These are phyloP conservation scores for Solanum piurae DNA, from an alignment of 257 asterid genomes.

Conservation along the genomic window DNA sequence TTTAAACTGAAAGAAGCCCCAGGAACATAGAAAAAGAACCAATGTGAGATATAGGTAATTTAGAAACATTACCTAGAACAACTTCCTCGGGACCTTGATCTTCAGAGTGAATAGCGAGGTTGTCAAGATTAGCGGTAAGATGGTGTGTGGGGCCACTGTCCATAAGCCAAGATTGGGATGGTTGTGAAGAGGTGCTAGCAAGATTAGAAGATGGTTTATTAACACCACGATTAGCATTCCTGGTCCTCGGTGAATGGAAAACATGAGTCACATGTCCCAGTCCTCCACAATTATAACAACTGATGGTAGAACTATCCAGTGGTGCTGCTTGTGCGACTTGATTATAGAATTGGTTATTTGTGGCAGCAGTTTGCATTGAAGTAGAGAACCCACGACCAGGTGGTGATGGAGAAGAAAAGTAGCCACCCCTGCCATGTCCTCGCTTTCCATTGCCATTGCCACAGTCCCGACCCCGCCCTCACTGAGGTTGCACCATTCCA, in stretches of 20 bases:
- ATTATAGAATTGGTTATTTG: neutral
- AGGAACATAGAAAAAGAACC: neutral
- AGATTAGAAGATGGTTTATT: neutral
- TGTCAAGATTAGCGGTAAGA: neutral
- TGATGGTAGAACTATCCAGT: neutral
- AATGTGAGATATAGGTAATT: neutral
- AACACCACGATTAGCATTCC: neutral
- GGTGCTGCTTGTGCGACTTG: neutral
- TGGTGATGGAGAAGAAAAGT: neutral
- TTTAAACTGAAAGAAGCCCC: neutral
- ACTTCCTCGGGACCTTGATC: neutral
- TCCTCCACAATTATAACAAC: neutral
- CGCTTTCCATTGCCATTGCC: neutral
- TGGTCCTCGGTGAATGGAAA: neutral
- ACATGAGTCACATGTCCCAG: neutral
- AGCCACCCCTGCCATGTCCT: neutral
- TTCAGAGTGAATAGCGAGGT: neutral
- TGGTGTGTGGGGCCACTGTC: neutral
- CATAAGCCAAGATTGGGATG: neutral
- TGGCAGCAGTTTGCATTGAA: neutral
- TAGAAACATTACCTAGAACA: neutral
- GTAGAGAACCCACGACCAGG: neutral
- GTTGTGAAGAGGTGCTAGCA: neutral
- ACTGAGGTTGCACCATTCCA: neutral
- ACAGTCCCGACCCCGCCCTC: neutral